Base-by-base conservation (phyloP, 768 basidiomycete species). In the Hygrophorus pudorinus region DNA sequence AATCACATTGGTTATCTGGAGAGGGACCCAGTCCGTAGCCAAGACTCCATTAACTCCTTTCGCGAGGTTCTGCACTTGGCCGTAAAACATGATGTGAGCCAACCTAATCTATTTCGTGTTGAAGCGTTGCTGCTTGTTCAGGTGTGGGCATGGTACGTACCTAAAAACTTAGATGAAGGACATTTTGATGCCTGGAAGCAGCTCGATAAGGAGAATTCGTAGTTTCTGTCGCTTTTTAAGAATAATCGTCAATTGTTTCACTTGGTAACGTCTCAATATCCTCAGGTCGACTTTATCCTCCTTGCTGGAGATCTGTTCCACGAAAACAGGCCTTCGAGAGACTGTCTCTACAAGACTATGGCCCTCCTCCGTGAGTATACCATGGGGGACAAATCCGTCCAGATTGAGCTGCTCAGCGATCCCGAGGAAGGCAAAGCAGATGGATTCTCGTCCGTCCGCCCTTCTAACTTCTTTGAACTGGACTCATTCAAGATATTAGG, bases 231-330 rank as follows among this genome's bases (percentile, higher is more conserved):
- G 24, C 24, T 3, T 24, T 24, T 24, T 24, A 3, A 3, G 24
- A n/a, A n/a, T 24, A 24, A 24, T 24, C 4, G 24, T 24, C 24
- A 24, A 7, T 24, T 7, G 3, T 24, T 24, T 24, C 24, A 24
- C 4, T 7, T 24, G 7, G 24, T 24, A 24, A 24, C 24, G 24
- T 24, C 43, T 43, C 11, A 42, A 37, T 5, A 18, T 41, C 30
- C 39, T 37, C 44, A 94, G 90, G 94, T 97, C 44, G 96, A 99
- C 65, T 89, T 98, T 58, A 74, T 99, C 35, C 76, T 99, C 7
- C 78, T 98, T 5, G 94, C 85, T 11, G 96, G 96, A 6, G 96
- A 99, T 59, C 68, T 99, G 3, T 99, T 99, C 58, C 96, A 99
- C 60, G 96, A 99, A 57, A 99, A 98, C 62, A 79, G 91, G 49